phyloP scores from a whole-genome alignment of 805 yeast genomes.

The Schizosaccharomyces lindneri region DNA sequence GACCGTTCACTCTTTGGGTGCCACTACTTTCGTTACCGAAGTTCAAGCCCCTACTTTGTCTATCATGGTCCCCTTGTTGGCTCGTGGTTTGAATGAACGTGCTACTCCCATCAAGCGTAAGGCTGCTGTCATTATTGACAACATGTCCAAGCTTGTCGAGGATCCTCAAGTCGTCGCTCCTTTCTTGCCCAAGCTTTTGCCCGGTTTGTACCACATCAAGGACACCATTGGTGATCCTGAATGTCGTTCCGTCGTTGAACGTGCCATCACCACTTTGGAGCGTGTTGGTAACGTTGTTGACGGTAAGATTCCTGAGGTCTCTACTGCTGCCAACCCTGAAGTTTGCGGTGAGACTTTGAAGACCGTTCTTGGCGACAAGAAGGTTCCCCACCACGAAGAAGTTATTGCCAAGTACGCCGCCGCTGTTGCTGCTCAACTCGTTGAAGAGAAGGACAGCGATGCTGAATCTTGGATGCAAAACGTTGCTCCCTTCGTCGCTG shows the following conservation, averaged over 20 bases:
- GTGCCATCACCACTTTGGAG: conserved; percentile 91
- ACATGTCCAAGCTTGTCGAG: conserved; percentile 99
- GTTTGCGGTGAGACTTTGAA: conserved; percentile 70
- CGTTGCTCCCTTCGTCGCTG: conserved; percentile 81
- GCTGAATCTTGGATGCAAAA: conserved; percentile 76
- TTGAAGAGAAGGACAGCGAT: conserved; percentile 90
- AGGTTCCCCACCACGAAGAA: conserved; percentile 45
- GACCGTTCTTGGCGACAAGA: conserved; percentile 41
- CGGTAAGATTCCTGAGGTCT: conserved; percentile 84
- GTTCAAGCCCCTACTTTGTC: conserved; percentile 98
- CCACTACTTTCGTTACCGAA: conserved; percentile 97
- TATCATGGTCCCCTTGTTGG: conserved; percentile 94
- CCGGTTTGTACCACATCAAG: conserved; percentile 84
- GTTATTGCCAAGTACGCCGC: conserved; percentile 63
- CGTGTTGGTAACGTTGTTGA: conserved; percentile 94
- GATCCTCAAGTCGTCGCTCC: conserved; percentile 99
- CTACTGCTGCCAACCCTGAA: conserved; percentile 90
- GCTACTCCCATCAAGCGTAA: conserved; percentile 98
- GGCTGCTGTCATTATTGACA: conserved; percentile 97
- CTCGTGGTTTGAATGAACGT: conserved; percentile 99
- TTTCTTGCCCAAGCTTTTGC: conserved; percentile 82
- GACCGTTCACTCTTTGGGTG: conserved; percentile 96
- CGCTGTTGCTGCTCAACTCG: conserved; percentile 94
- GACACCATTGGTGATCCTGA: conserved; percentile 98
- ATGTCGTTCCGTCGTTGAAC: conserved; percentile 93